Base-by-base conservation (phyloP, 208 protist genomes). In the Kentomonas sorsogonicus region DNA sequence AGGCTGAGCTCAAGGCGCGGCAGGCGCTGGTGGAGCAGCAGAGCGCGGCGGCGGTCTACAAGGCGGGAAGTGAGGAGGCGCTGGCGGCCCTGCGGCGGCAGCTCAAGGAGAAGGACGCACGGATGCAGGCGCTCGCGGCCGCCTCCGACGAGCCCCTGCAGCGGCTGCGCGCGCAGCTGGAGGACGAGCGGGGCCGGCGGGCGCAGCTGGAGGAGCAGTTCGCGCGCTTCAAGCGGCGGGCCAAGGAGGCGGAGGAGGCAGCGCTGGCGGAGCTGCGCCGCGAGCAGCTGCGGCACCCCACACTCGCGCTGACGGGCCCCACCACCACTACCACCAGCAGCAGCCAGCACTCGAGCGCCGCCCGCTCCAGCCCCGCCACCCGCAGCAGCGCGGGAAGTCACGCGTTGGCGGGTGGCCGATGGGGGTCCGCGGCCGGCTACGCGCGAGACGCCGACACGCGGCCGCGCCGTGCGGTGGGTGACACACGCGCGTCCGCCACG, bases 231-330 rank as follows among this genome's bases (percentile, higher is more conserved):
- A 88, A 89, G 58, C 53, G 72, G 39, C 68, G 69, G 46, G 88
- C 88, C n/a, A 94, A 89, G 74, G 74, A 74, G 45, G 88, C 84
- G 25, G 77, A 94, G 69, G 84, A 94, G 69, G 60, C 68, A 30
- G 73, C 79, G 3, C 68, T 71, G 23, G 59, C 75, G 22, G 88
- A 92, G 63, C 68, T 94, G 47, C 83, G 84, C 9, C 70, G 76
- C 0, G 88, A 94, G 65, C 82, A 91, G 58, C 73, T 87, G 29
- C 83, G 87, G 13, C 41, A 59, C 36, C 47, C 63, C 23, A 57
- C 63, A 6, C 25, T 60, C 18, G 59, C 63, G 1, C 44, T 72
- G 22, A 39, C 62, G 29, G 34, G 34, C 7, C 53, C 45, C 5
- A 34, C 45, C 16, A 29, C 60, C 38, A 43, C 48, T 29, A 26